These are phyloP conservation scores for Cordyceps farinosa DNA, from an alignment of 2,329 filamentous ascomycete genomes.

Conservation along the genomic window DNA sequence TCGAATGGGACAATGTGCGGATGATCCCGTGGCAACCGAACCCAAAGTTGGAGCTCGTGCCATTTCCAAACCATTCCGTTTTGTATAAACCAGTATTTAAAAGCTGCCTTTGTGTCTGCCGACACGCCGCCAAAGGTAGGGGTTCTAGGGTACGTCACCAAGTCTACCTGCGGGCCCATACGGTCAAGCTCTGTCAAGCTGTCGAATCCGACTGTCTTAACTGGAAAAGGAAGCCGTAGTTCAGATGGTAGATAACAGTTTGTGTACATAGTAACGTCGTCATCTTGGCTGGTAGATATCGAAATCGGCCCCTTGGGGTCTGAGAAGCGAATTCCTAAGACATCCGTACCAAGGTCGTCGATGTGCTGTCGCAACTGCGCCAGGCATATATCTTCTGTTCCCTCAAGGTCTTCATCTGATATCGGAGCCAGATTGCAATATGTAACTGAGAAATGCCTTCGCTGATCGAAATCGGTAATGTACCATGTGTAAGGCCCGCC, in stretches of 20 bases:
- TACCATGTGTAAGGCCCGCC: slow-evolving; percentile 16
- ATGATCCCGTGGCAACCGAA: slow-evolving; percentile 29
- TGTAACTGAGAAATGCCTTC: slow-evolving; percentile 16
- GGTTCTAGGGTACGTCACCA: slow-evolving; percentile 24
- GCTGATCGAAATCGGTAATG: slow-evolving; percentile 16
- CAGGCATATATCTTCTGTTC: slow-evolving; percentile 14
- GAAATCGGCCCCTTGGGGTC: slow-evolving; percentile 19
- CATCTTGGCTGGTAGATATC: slow-evolving; percentile 23
- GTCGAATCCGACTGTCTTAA: slow-evolving; percentile 23
- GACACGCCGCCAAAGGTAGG: slow-evolving; percentile 17
- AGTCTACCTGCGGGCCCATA: slow-evolving; percentile 28
- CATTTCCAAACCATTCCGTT: slow-evolving; percentile 25
- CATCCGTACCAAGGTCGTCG: slow-evolving; percentile 11
- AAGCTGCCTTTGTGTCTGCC: slow-evolving; percentile 23
- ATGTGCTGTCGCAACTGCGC: slow-evolving; percentile 11
- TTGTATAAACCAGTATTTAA: slow-evolving; percentile 33
- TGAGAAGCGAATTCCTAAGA: slow-evolving; percentile 14
- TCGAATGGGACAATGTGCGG: slow-evolving; percentile 35
- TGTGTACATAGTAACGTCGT: slow-evolving; percentile 26
- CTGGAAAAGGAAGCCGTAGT: slow-evolving; percentile 20
- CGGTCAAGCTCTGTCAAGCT: slow-evolving; percentile 30
- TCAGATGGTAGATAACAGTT: slow-evolving; percentile 21
- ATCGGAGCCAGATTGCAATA: slow-evolving; percentile 7
- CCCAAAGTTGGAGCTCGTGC: slow-evolving; percentile 35
- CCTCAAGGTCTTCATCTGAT: slow-evolving; percentile 12